Evolutionary conservation across 495 filamentous ascomycete species (phyloP).

Genomic region (Aspergillus cristatus): DNA sequence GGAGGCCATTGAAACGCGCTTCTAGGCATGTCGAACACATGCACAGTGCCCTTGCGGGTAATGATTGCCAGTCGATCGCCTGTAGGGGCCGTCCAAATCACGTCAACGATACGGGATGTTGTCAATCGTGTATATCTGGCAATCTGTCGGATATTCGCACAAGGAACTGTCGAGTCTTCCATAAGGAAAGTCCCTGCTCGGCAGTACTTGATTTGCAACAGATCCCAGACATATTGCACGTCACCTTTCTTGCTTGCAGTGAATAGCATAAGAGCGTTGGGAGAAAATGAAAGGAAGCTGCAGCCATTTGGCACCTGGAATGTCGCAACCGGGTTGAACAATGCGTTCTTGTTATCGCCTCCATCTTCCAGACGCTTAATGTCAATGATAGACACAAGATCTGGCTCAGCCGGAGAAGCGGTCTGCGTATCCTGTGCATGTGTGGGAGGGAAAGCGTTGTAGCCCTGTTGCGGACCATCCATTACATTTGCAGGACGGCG

Average conservation of each 20-base stretch:
- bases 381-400: constrained; percentile 79
- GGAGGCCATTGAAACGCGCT: constrained; percentile 87
- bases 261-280: constrained; percentile 71
- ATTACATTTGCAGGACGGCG: constrained; percentile 20
- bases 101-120: constrained; percentile 78
- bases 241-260: constrained; percentile 91
- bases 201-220: constrained; percentile 55
- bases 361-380: constrained; percentile 52
- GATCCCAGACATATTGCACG: constrained; percentile 84
- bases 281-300: constrained; percentile 84
- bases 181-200: constrained; percentile 32
- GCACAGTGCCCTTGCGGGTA: constrained; percentile 87
- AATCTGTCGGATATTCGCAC: constrained; percentile 62
- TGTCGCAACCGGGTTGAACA: constrained; percentile 59
- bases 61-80: constrained; percentile 77
- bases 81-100: constrained; percentile 74
- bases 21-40: constrained; percentile 77
- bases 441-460: constrained; percentile 62
- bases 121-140: constrained; percentile 85
- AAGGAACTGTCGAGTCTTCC: constrained; percentile 23
- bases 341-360: constrained; percentile 26
- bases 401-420: constrained; percentile 51
- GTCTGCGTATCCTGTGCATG: constrained; percentile 47
- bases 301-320: constrained; percentile 78
- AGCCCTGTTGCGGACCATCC: constrained; percentile 19